A percentile compares a stretch with the other conserved stretches of the same genome.
These are phyloP conservation scores for Trichopus zeylanicus DNA, from an alignment of 116 monocot genomes.

Conservation along the genomic window DNA sequence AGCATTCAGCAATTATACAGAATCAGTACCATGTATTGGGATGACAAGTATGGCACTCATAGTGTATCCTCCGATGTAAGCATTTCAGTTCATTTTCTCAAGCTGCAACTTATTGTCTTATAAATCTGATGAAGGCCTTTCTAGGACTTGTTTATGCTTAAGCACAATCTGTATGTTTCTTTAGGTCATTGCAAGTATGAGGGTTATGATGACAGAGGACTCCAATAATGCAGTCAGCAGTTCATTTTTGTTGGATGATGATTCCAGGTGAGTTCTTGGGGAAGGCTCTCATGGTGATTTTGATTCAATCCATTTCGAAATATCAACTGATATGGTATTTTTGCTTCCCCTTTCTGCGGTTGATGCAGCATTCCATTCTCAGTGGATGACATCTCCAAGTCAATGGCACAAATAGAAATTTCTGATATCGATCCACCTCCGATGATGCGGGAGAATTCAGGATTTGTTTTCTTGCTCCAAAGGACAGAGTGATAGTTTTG, in stretches of 20 bases:
- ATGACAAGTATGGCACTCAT: conserved; percentile 95
- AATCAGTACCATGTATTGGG: conserved; percentile 98
- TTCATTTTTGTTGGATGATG: conserved; percentile 94
- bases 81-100: not conserved
- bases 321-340: not conserved
- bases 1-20: conserved; percentile 94
- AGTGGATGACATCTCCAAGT: conserved; percentile 69
- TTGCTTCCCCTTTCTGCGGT: not conserved
- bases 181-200: conserved; percentile 84
- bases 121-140: not conserved
- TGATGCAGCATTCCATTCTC: conserved; percentile 66
- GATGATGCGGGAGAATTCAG: conserved; percentile 58
- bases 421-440: conserved; percentile 66
- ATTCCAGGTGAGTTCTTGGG: conserved; percentile 58
- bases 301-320: not conserved
- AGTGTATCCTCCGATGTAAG: conserved; percentile 87
- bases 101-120: not conserved
- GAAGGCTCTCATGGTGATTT: not conserved
- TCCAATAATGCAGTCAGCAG: conserved; percentile 77
- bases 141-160: not conserved
- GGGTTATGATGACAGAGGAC: conserved; percentile 77
- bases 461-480: conserved; percentile 56
- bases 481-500: conserved; percentile 25
- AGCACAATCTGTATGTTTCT: not conserved
- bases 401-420: conserved; percentile 45